A percentile compares a stretch with the other conserved stretches of the same genome.
phyloP scores from a whole-genome alignment of 2,329 filamentous ascomycete species.

The Zasmidium citrigriseum region DNA sequence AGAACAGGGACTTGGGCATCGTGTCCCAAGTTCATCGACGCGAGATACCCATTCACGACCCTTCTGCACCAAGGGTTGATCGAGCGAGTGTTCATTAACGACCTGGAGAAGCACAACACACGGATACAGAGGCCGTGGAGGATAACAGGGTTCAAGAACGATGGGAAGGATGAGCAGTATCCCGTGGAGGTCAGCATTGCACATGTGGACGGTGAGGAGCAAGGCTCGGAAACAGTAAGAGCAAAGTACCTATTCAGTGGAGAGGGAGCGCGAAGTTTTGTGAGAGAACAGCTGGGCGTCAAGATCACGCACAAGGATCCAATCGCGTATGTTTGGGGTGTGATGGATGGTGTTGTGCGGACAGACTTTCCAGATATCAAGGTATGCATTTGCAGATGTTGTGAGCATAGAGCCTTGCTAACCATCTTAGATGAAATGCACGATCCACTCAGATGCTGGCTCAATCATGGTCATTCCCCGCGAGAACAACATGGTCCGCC shows the following conservation, averaged over 20 bases:
- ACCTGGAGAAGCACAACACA: conserved; percentile 60
- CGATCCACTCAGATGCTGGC: conserved; percentile 65
- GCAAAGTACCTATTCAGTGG: conserved; percentile 65
- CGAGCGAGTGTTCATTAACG: conserved; percentile 62
- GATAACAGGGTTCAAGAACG: conserved; percentile 62
- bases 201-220: conserved; percentile 70
- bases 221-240: conserved; percentile 59
- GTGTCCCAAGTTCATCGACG: conserved; percentile 78
- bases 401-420: background rate
- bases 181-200: conserved; percentile 78
- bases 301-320: conserved; percentile 65
- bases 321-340: conserved; percentile 65
- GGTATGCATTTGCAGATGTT: conserved; percentile 35
- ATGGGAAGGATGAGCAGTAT: conserved; percentile 65
- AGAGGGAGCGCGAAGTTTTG: conserved; percentile 62
- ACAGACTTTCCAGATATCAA: conserved; percentile 66
- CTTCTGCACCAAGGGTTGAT: conserved; percentile 64
- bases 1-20: conserved; percentile 75
- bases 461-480: conserved; percentile 65
- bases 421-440: conserved; percentile 60
- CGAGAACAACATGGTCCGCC: conserved; percentile 56
- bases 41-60: conserved; percentile 64
- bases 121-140: conserved; percentile 62
- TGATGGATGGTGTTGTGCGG: conserved; percentile 66
- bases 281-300: conserved; percentile 65